Percentiles rank a stretch among this genome's conserved stretches.
Conservation (phyloP, 1,139 yeast genomes). For the Sugiyamaella sp. region DNA sequence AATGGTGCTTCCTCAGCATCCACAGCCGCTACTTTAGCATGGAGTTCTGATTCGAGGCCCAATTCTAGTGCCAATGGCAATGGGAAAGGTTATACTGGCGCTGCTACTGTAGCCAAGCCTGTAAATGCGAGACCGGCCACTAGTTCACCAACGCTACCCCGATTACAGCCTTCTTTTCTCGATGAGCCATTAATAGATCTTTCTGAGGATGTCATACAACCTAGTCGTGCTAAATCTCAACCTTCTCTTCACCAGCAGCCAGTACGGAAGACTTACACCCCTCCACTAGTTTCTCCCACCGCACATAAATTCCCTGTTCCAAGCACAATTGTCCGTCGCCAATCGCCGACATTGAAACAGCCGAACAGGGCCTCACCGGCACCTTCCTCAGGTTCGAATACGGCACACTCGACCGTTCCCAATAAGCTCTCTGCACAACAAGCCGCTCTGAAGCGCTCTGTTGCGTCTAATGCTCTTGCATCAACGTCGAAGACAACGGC, state of each 20-base stretch:
- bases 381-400: background rate
- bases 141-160: slow-evolving; percentile 6
- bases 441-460: slow-evolving; percentile 11
- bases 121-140: background rate
- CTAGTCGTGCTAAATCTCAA: slow-evolving; percentile 10
- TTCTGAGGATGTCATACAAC: slow-evolving; percentile 18
- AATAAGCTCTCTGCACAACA: slow-evolving; percentile 7
- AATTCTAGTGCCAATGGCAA: too few species aligned
- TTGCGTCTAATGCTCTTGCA: slow-evolving; percentile 14
- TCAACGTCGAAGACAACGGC: slow-evolving; percentile 10
- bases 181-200: slow-evolving; percentile 23
- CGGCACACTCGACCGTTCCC: background rate
- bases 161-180: slow-evolving; percentile 14
- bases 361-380: background rate
- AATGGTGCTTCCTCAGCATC: slow-evolving; percentile 29
- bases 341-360: slow-evolving; percentile 1
- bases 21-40: slow-evolving; percentile 37
- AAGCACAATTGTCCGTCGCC: slow-evolving; percentile 3
- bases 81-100: background rate
- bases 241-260: slow-evolving; percentile 2
- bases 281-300: slow-evolving; percentile 8
- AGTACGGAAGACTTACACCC: slow-evolving; percentile 8
- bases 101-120: background rate
- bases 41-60: slow-evolving; percentile 25
- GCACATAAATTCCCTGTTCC: slow-evolving; percentile 1